Percentiles rank a stretch among this genome's conserved stretches.
These are phyloP conservation scores for Rhizomucor miehei DNA, from an alignment of 371 early-diverging fungal species.

Conservation along the genomic window DNA sequence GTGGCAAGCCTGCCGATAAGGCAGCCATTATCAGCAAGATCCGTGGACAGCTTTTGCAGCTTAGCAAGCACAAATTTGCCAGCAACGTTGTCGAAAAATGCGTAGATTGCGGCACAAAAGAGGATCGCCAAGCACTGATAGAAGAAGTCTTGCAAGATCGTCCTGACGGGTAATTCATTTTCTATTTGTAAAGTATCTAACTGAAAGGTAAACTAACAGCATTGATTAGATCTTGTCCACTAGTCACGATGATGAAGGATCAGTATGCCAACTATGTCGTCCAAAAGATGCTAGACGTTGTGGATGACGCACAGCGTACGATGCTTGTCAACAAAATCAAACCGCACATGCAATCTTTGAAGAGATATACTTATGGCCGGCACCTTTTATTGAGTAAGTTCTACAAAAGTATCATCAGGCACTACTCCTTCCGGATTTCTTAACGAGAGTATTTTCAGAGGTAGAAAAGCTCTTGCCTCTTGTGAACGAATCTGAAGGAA, in stretches of 20 bases:
- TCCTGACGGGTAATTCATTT: conserved; percentile 63
- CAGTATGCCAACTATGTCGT: conserved; percentile 99
- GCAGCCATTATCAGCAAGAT: conserved; percentile 87
- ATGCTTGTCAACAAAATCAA: conserved; percentile 83
- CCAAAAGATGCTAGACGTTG: conserved; percentile 98
- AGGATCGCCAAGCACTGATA: conserved; percentile 78
- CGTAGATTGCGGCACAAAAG: conserved; percentile 74
- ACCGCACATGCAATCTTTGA: conserved; percentile 87
- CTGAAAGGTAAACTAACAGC: background rate
- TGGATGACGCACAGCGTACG: conserved; percentile 85
- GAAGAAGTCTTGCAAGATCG: conserved; percentile 82
- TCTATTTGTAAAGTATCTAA: background rate
- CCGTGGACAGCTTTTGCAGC: conserved; percentile 82
- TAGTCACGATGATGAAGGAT: conserved; percentile 98
- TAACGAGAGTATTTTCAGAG: conserved; percentile 16
- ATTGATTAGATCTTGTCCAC: conserved; percentile 63
- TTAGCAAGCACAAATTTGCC: conserved; percentile 99
- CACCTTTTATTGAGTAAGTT: conserved; percentile 81
- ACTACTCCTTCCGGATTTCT: background rate
- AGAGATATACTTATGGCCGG: conserved; percentile 97
- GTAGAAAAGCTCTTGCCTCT: conserved; percentile 45
- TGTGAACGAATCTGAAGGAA: conserved; percentile 11
- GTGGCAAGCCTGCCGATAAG: conserved; percentile 86
- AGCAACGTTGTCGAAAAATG: conserved; percentile 98
- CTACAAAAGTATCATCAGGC: background rate